Evolutionary conservation across 371 early-diverging fungal species (phyloP), one percentile per base, ranked within the genome.

Genomic region (Mortierella sp.): DNA sequence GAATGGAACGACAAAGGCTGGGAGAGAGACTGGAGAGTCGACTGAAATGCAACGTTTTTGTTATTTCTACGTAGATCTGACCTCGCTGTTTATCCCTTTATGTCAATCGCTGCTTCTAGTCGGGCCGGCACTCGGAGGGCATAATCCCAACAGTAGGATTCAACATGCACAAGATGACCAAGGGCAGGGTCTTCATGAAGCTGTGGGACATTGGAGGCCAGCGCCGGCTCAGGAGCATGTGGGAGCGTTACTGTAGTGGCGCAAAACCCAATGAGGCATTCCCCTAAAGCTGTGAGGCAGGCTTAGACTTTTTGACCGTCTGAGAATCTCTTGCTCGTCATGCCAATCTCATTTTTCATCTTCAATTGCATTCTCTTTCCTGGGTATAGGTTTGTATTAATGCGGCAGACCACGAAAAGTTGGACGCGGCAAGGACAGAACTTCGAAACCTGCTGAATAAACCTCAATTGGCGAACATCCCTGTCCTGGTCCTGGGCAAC

Each of bases 151-250:
- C 99, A 5, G 97, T 99, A 28, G 99, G 99, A 5, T 99, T 98
- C 89, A 99, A 98, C 87, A 99, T 99, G 99, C 94, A 98, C 88
- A 98, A 95, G 86, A 95, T 96, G 44, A 95, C 96, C 64, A 96
- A 96, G 87, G 97, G 96, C 72, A 96, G 93, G 75, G 97, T 98
- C 54, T 97, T 98, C 14, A 98, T 99, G 97, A 98, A 98, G 87
- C 89, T 99, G 75, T 99, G 99, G 99, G 99, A 99, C 89, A 94
- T 99, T 88, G 99, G 99, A 70, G 99, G 99, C 8, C 99, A 99
- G 88, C 97, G 98, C 55, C 90, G 97, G 76, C 82, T 84, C 64
- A 69, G 87, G 67, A 96, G 95, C 88, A 98, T 98, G 99, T 99
- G 99, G 99, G 98, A 98, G 88, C 90, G 99, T 88, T 99, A 94